These are phyloP conservation scores for Heliamphora exappendiculata DNA, from an alignment of 148 eudicot genomes.

Conservation along the genomic window DNA sequence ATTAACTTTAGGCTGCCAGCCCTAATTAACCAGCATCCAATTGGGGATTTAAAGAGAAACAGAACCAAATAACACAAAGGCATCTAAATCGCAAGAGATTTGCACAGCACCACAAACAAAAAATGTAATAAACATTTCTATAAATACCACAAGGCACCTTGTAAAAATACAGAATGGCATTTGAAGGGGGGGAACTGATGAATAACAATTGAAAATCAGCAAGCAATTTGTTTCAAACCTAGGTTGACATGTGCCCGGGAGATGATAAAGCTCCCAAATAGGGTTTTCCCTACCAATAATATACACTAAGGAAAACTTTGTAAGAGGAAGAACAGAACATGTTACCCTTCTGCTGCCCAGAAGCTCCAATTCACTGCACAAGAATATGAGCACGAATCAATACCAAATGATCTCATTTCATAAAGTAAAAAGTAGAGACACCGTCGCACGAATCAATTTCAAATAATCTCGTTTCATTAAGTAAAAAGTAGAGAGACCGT, in stretches of 20 bases:
- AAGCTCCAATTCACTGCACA: slow-evolving; percentile 2
- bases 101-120: too few species aligned
- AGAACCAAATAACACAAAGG: too few species aligned
- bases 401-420: not conserved
- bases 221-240: not conserved
- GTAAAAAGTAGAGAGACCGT: not conserved
- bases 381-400: not conserved
- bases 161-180: too few species aligned
- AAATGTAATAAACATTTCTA: too few species aligned
- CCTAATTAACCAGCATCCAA: too few species aligned
- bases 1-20: too few species aligned
- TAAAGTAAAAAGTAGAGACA: not conserved
- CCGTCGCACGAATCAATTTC: too few species aligned
- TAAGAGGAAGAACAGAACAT: not conserved
- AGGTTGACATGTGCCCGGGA: not conserved
- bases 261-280: not conserved
- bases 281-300: slow-evolving; percentile 1
- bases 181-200: too few species aligned
- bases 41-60: too few species aligned
- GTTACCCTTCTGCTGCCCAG: not conserved
- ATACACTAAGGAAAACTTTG: not conserved
- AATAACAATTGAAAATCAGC: too few species aligned
- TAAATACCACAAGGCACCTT: too few species aligned
- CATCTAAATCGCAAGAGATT: too few species aligned
- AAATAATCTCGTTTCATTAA: not conserved